Base-by-base conservation (phyloP, 306 rosid species). In the Vigna nakashimae region DNA sequence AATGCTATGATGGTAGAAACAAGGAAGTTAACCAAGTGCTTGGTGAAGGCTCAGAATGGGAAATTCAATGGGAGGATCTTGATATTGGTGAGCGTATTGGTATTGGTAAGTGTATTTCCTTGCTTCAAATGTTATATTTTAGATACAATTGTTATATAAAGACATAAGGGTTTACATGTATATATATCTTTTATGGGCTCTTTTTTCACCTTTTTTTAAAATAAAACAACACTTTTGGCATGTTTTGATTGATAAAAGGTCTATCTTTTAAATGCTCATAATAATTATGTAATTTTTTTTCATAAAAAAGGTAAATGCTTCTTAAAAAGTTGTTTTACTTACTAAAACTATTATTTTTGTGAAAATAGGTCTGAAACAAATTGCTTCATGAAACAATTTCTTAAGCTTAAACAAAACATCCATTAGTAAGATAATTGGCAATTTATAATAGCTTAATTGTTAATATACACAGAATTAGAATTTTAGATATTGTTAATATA, bases 41-140 rank as follows among this genome's bases (percentile, higher is more conserved):
- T 18, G 91, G 97, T 69, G 97, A 96, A 78, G 88, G 81, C 63
- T 76, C 91, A 32, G 96, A 92, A 73, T 96, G 96, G 96, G 99
- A 96, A 90, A 82, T 96, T 73, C 89, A 86, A 69, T 96, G 99
- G 99, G 98, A 93, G 87, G 97, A 96, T 88, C 98, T 96, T 81
- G 85, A 83, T 60, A 84, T 96, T 81, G 99, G 98, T 50, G 98
- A 96, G 84, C 99, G 99, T n/a, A 96, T 96, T 73, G 99, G 99
- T 75, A 96, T 96, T 71, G 99, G 99, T 96, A 86, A 92, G 97
- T 71, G 22, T 64, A 14, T 79, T 81, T 68, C 76, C 59, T 43
- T 73, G 42, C 69, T 80, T 74, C 30, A 46, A 16, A 45, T 67
- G 18, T 46, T 70, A 49, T 46, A 5, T 65, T 34, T 70, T 40